phyloP scores from a whole-genome alignment of 352 stramenopile genomes.

The Globisporangium radiosum region DNA sequence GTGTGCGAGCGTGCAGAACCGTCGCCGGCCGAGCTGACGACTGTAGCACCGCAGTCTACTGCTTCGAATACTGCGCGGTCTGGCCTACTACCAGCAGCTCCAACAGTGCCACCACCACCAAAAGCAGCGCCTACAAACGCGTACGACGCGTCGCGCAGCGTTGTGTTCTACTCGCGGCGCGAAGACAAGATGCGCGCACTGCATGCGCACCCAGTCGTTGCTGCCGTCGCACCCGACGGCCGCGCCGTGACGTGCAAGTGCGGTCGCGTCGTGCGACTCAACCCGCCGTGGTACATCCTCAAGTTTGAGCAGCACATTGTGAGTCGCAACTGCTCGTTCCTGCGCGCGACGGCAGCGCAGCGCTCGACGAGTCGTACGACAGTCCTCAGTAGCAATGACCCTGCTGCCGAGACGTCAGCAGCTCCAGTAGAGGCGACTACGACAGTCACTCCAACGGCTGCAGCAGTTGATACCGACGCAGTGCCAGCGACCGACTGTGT shows the following conservation, averaged over 20 bases:
- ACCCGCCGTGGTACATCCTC: conserved; percentile 81
- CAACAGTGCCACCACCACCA: not conserved
- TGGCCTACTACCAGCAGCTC: not conserved
- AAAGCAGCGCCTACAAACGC: conserved; percentile 14
- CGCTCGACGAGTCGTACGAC: not conserved
- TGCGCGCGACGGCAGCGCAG: conserved; percentile 25
- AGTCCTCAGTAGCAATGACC: not conserved
- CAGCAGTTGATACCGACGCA: not conserved
- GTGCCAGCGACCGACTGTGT: not conserved
- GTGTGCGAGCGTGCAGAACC: not conserved
- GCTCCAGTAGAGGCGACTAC: too few relatives aligned
- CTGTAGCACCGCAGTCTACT: not conserved
- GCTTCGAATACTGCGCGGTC: not conserved
- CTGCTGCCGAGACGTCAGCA: too few relatives aligned
- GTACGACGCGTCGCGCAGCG: conserved; percentile 21
- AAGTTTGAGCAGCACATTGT: conserved; percentile 85
- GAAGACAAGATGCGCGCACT: conserved; percentile 65
- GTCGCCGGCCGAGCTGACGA: not conserved
- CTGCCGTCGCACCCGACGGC: conserved; percentile 36
- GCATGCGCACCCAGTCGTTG: conserved; percentile 49
- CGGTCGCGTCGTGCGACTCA: conserved; percentile 59
- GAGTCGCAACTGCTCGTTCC: conserved; percentile 71
- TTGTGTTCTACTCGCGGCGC: conserved; percentile 38
- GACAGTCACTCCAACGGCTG: not conserved
- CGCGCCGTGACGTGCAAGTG: conserved; percentile 61